A percentile compares a stretch with the other conserved stretches of the same genome.
Evolutionary conservation across 148 eudicot genomes (phyloP).

Genomic region (Cornus controversa): DNA sequence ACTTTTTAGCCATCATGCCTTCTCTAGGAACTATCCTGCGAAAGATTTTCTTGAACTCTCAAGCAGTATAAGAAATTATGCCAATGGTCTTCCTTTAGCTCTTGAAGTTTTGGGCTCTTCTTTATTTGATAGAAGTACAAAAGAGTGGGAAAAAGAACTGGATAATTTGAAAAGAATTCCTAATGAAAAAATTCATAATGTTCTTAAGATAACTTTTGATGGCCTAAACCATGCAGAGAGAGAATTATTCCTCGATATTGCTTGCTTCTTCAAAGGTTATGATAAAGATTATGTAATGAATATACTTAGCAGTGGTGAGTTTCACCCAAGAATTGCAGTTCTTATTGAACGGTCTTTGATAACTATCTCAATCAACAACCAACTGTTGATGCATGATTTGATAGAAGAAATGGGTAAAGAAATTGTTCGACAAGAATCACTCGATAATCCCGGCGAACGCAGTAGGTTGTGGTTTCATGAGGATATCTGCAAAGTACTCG

Average conservation of each 20-base stretch:
- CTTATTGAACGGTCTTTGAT: no score
- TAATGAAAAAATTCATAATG: neutral
- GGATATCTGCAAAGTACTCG: no score
- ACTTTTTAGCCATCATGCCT: neutral
- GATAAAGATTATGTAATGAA: no score
- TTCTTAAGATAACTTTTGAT: constrained; percentile 10
- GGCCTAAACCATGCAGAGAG: neutral
- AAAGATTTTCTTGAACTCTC: neutral
- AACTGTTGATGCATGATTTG: no score
- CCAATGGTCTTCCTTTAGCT: neutral
- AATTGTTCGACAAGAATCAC: no score
- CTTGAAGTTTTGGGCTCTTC: constrained; percentile 16
- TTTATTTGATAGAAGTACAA: neutral
- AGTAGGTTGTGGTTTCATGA: no score
- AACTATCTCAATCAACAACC: no score
- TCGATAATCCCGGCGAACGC: no score
- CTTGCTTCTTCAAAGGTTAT: no score
- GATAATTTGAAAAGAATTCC: neutral
- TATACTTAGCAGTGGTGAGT: no score
- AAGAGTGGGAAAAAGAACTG: neutral
- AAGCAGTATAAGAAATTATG: neutral
- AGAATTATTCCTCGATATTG: neutral
- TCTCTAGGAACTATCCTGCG: neutral
- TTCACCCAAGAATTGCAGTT: no score
- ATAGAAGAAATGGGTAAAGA: no score